These are phyloP conservation scores for Xylariaceae sp. DNA, from an alignment of 2,329 filamentous ascomycete genomes.

Conservation along the genomic window DNA sequence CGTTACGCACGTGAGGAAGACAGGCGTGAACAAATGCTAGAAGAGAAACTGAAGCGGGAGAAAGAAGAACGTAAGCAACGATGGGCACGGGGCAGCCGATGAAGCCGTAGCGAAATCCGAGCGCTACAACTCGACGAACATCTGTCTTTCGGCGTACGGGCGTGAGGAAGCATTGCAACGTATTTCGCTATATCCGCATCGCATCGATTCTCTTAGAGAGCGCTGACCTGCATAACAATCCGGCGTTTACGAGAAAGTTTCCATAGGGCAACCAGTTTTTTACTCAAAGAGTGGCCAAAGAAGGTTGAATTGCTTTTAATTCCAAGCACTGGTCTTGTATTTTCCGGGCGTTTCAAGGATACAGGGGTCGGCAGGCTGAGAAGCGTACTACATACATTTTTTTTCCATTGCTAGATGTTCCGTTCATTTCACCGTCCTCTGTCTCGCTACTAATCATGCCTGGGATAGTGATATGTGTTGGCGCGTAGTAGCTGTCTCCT, in stretches of 20 bases:
- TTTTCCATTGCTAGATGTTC: neutral
- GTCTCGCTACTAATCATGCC: neutral
- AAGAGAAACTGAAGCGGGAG: slow-evolving; percentile 31
- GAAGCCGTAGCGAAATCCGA: slow-evolving; percentile 8
- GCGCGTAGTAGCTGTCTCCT: too few species aligned
- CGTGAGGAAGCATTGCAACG: slow-evolving; percentile 10
- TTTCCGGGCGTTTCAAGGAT: neutral
- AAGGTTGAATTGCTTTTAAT: neutral
- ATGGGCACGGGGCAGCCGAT: slow-evolving; percentile 18
- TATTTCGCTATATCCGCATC: slow-evolving; percentile 10
- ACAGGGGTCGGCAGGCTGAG: neutral
- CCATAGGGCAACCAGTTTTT: slow-evolving; percentile 19
- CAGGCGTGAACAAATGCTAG: slow-evolving; percentile 48
- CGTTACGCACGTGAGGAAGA: slow-evolving; percentile 63
- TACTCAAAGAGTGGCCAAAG: slow-evolving; percentile 5
- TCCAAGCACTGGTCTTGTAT: slow-evolving; percentile 1
- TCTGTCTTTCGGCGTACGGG: slow-evolving; percentile 17
- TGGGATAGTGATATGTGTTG: too few species aligned
- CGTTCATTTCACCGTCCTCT: neutral
- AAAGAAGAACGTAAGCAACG: slow-evolving; percentile 31
- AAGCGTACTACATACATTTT: neutral
- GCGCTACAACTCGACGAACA: slow-evolving; percentile 14
- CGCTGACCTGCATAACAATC: slow-evolving; percentile 16
- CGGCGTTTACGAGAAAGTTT: slow-evolving; percentile 21
- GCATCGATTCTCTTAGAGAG: slow-evolving; percentile 13